Conservation (phyloP, 2,329 filamentous ascomycete species). For the Hypoxylon sp. region DNA sequence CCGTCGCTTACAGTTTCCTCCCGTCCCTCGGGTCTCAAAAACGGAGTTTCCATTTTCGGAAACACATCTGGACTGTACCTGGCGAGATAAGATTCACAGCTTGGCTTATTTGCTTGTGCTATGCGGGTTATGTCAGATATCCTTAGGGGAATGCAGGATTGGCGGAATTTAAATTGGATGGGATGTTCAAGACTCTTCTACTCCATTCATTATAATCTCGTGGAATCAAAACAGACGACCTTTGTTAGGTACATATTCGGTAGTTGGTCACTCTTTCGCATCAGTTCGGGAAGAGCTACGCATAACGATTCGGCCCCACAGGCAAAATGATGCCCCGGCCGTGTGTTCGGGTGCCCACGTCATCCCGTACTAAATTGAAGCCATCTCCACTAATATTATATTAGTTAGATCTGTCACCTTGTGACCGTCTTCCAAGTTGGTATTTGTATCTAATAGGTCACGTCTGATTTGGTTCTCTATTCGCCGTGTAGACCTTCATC, state of each 20-base stretch:
- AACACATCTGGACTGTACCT: conserved; percentile 4
- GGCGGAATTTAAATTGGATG: conserved; percentile 24
- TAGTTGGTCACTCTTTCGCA: conserved; percentile 13
- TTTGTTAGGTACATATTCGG: conserved; percentile 16
- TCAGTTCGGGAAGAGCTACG: conserved; percentile 3
- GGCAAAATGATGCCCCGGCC: conserved; percentile 34
- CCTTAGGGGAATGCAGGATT: conserved; percentile 37
- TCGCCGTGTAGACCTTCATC: conserved; percentile 1
- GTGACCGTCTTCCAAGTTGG: conserved; percentile 11
- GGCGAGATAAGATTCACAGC: background rate
- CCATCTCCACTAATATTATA: conserved; percentile 22
- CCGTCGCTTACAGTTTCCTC: conserved; percentile 10
- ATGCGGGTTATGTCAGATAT: conserved; percentile 5
- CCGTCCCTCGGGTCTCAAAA: conserved; percentile 17
- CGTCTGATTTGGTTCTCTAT: no score
- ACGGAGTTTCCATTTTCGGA: conserved; percentile 22
- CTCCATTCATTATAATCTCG: background rate
- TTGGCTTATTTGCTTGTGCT: conserved; percentile 4
- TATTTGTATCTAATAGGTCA: no score
- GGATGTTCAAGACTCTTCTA: background rate
- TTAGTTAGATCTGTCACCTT: conserved; percentile 13
- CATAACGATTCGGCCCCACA: conserved; percentile 13
- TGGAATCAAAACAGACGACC: background rate
- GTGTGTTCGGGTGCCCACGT: conserved; percentile 23
- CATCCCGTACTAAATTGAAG: conserved; percentile 38